These are phyloP conservation scores for Echium plantagineum DNA, from an alignment of 257 asterid species.

Conservation along the genomic window DNA sequence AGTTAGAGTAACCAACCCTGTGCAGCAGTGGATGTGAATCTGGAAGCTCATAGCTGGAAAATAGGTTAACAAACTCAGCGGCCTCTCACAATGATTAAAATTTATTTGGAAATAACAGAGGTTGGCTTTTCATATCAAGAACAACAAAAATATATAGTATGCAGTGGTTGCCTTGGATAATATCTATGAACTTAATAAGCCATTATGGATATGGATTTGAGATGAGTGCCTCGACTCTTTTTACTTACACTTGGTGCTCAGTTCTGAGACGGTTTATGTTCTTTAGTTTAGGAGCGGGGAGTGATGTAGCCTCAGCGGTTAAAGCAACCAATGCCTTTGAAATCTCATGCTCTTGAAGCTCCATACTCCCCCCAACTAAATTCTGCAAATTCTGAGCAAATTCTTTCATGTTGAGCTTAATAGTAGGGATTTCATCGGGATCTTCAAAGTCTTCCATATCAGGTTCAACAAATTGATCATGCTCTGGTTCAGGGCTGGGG, in stretches of 20 bases:
- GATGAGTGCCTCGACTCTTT: conserved; percentile 4
- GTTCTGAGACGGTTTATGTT: conserved; percentile 81
- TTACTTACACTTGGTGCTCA: conserved; percentile 93
- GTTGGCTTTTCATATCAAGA: not conserved
- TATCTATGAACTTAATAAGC: not conserved
- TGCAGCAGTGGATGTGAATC: conserved; percentile 16
- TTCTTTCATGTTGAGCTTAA: conserved; percentile 72
- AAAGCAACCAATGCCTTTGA: conserved; percentile 84
- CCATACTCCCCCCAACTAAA: conserved; percentile 47
- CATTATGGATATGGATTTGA: not conserved
- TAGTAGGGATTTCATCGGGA: conserved; percentile 74
- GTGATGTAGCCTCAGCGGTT: conserved; percentile 76
- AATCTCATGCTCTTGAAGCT: conserved; percentile 55
- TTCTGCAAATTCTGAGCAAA: conserved; percentile 70
- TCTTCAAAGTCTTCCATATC: conserved; percentile 69
- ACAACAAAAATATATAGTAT: not conserved
- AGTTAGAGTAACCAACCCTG: conserved; percentile 13
- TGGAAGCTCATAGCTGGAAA: conserved; percentile 24
- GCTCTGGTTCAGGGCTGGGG: conserved; percentile 55
- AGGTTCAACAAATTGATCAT: conserved; percentile 24
- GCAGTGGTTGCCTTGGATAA: not conserved
- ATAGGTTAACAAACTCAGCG: not conserved
- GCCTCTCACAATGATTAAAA: not conserved
- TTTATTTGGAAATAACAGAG: not conserved
- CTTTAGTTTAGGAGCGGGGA: conserved; percentile 84